Evolutionary conservation across 140 eudicot species (phyloP), one percentile per base, ranked within the genome.

Genomic region (Ambrosia hybrid): DNA sequence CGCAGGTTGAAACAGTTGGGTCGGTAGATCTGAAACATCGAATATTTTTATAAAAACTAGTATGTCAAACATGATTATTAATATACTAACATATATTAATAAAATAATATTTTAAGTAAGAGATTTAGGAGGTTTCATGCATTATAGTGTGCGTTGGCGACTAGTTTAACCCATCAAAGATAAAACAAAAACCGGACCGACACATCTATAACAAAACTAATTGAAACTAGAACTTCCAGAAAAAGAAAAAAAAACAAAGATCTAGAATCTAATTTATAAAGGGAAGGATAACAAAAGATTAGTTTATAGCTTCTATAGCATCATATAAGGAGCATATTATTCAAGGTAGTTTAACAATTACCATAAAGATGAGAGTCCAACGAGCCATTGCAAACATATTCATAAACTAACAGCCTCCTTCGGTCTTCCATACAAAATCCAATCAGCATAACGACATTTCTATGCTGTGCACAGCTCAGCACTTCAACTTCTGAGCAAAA

Each of bases 401-500:
- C 99, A 68, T 94, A 94, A 34, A 94, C 99, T 57, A 94, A 80
- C 69, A 94, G 68, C 84, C 99, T 84, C 68, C 96, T 71, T 14
- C 93, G 85, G 67, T 90, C 95, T 81, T 94, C 96, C 68, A 90
- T 86, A 79, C 99, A 94, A 60, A 86, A 94, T n/a, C 99, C 99
- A 61, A 94, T 94, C 78, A 94, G 65, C 91, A 86, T 90, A 67
- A 94, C 99, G 72, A 94, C 99, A 57, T 94, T 94, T 5, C 99
- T 86, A 79, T 94, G 99, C 73, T 94, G 99, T 43, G 99, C 99
- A 75, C 99, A 94, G 82, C 97, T 94, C 60, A 94, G 71, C 4
- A 94, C 99, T 86, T 94, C 97, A 12, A 94, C 99, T 80, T 94
- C 99, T 0, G 99, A 88, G 81, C 99, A 90, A 56, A 94, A 93